Conservation (phyloP, 805 yeast species). For the Candida xiaguanensis region DNA sequence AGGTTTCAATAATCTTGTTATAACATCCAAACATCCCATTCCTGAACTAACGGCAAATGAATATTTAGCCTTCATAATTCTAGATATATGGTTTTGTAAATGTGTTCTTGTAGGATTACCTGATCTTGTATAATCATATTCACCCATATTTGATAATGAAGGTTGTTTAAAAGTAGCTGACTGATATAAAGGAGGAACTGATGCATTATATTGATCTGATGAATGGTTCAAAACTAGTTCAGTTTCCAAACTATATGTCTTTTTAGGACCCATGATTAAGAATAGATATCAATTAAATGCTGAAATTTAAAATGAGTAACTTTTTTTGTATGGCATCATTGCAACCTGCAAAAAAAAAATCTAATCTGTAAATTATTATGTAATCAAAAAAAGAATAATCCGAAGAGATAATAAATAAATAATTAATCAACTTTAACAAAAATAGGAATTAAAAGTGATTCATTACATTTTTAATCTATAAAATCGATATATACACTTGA, state of each 20-base stretch:
- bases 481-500: neutral
- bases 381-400: neutral
- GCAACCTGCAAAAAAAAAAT: conserved; percentile 1
- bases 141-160: conserved; percentile 68
- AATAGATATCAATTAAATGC: neutral
- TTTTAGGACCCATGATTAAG: conserved; percentile 16
- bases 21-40: conserved; percentile 89
- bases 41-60: conserved; percentile 86
- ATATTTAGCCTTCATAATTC: conserved; percentile 72
- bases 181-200: conserved; percentile 86
- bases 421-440: too few relatives aligned
- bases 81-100: conserved; percentile 72
- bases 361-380: conserved; percentile 1
- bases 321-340: conserved; percentile 2
- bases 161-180: conserved; percentile 92
- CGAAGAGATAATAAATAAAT: too few relatives aligned
- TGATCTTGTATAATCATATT: conserved; percentile 73
- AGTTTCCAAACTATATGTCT: conserved; percentile 58
- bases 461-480: too few relatives aligned
- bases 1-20: conserved; percentile 67
- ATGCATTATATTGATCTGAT: conserved; percentile 69
- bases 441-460: too few relatives aligned
- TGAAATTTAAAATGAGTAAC: neutral
- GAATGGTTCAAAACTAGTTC: conserved; percentile 62
- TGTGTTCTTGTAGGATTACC: conserved; percentile 92